phyloP scores from a whole-genome alignment of 352 stramenopile genomes.

The Phytopythium helicoides region DNA sequence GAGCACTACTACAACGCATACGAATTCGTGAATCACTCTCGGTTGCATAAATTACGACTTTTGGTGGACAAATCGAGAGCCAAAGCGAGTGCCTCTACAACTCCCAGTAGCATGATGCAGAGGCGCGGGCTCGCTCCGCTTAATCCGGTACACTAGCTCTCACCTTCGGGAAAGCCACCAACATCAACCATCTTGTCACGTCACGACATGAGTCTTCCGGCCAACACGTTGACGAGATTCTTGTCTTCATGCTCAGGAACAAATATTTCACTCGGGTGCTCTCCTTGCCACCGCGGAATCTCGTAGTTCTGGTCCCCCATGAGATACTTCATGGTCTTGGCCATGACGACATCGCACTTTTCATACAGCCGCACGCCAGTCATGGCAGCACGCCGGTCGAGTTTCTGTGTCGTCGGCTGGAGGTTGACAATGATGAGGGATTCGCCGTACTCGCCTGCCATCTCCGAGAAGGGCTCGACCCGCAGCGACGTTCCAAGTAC shows the following conservation, averaged over 20 bases:
- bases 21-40: too few relatives aligned
- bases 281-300: conserved; percentile 55
- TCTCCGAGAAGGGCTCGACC: conserved; percentile 80
- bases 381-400: conserved; percentile 62
- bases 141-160: neutral
- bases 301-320: conserved; percentile 45
- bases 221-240: conserved; percentile 78
- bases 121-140: too few relatives aligned
- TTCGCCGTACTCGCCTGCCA: conserved; percentile 73
- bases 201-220: conserved; percentile 49
- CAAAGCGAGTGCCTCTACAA: too few relatives aligned
- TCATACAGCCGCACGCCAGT: conserved; percentile 70
- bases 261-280: conserved; percentile 61
- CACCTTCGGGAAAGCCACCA: too few relatives aligned
- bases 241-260: conserved; percentile 68
- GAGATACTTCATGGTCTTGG: conserved; percentile 69
- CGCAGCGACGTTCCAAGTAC: conserved; percentile 75
- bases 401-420: conserved; percentile 62
- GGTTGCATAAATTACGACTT: too few relatives aligned
- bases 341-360: conserved; percentile 77
- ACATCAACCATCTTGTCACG: too few relatives aligned
- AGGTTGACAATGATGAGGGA: conserved; percentile 78
- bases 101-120: too few relatives aligned
- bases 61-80: too few relatives aligned
- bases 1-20: too few relatives aligned